Conservation (phyloP, 192 early-diverging fungal genomes). For the Hyaloraphidium curvatum region DNA sequence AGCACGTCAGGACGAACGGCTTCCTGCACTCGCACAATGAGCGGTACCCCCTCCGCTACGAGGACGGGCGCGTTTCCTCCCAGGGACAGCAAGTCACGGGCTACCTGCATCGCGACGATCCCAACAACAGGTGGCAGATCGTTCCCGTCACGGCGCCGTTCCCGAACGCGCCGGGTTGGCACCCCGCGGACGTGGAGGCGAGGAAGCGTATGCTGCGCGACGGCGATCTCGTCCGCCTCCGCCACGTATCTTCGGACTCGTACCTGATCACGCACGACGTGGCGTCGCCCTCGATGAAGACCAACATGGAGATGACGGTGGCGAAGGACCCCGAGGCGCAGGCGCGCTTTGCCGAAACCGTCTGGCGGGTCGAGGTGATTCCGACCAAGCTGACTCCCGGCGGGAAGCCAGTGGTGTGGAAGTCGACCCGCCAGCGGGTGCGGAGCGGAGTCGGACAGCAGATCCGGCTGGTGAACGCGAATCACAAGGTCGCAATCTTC, state of each 20-base stretch:
- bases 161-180: not conserved
- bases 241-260: slow-evolving; percentile 28
- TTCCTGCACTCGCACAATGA: slow-evolving; percentile 64
- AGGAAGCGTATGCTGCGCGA: slow-evolving; percentile 32
- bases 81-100: slow-evolving; percentile 72
- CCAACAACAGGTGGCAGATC: slow-evolving; percentile 70
- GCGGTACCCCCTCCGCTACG: slow-evolving; percentile 74
- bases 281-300: slow-evolving; percentile 47
- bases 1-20: too few species aligned
- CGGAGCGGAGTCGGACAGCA: too few species aligned
- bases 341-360: slow-evolving; percentile 27
- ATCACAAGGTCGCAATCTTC: slow-evolving; percentile 61
- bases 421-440: too few species aligned
- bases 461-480: slow-evolving; percentile 44
- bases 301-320: slow-evolving; percentile 69
- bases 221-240: slow-evolving; percentile 38
- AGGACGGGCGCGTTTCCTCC: slow-evolving; percentile 72
- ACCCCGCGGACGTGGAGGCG: slow-evolving; percentile 8
- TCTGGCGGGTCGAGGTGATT: slow-evolving; percentile 23
- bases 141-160: slow-evolving; percentile 8
- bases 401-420: not conserved
- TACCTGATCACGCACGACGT: slow-evolving; percentile 61
- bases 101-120: slow-evolving; percentile 48
- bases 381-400: not conserved
- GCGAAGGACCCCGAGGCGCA: slow-evolving; percentile 17